Base-by-base conservation (phyloP, 352 stramenopile genomes). In the Phytophthora citrophthora region DNA sequence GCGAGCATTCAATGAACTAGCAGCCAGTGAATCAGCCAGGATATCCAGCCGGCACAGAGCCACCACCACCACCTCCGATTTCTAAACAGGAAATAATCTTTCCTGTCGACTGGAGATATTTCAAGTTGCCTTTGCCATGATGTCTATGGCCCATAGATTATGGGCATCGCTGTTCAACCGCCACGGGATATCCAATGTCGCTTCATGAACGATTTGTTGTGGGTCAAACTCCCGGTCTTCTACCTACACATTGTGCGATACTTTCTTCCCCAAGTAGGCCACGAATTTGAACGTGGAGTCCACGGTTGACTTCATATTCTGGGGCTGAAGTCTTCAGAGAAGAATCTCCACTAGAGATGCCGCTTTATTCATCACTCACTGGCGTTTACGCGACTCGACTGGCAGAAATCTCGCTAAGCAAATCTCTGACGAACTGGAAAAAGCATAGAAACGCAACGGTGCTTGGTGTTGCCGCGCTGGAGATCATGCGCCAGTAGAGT, bases 391-490 rank as follows among this genome's bases (percentile, higher is more conserved):
- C 18, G 13, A 20, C 43, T 32, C 58, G 58, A 66, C 53, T 64
- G 44, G 52, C 61, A 52, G 36, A 65, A 65, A 45, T 29, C 38
- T 40, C 32, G 43, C 18, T 15, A n/a, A n/a, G 54, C 61, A 64
- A 64, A 58, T 69, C 61, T 31, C 61, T 64, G 53, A 60, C 54
- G 61, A 64, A 46, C 23, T 10, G 20, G 26, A 26, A 53, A 57
- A 65, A 53, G 26, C 38, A 65, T 48, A 65, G 32, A 65, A 50
- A 64, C 40, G 58, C 57, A 47, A 38, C 13, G 27, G 8, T 26
- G 13, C 29, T 29, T 31, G 32, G 51, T 13, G 29, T 34, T 13
- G 29, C 29, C 29, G 29, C 8, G 29, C 9, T 13, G 2, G 29
- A 34, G 29, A 11, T 34, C 29, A 34, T 34, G 29, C 29, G 13